phyloP scores from a whole-genome alignment of 73 alveolate genomes.

The Durusdinium trenchii region DNA sequence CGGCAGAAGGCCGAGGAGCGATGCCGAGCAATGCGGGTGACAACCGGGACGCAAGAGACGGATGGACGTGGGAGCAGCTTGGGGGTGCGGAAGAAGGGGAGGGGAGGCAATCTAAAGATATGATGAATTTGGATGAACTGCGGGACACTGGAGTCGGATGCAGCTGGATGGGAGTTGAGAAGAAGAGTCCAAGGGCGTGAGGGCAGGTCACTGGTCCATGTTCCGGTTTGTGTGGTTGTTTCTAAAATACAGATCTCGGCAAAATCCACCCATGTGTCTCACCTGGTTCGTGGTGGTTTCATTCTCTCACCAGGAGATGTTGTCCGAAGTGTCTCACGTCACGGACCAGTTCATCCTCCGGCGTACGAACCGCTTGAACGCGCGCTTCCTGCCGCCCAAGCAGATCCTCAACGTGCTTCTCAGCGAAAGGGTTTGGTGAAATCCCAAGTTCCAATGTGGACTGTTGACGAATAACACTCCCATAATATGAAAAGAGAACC shows the following conservation, averaged over 20 bases:
- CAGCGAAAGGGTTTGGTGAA: background rate
- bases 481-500: background rate
- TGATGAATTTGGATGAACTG: too few species aligned
- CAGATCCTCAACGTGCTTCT: slow-evolving; percentile 87
- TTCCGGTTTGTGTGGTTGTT: too few species aligned
- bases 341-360: slow-evolving; percentile 90
- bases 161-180: background rate
- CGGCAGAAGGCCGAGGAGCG: slow-evolving; percentile 56
- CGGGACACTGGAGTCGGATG: too few species aligned
- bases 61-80: background rate
- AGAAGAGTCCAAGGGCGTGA: background rate
- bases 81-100: background rate
- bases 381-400: slow-evolving; percentile 92
- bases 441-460: background rate
- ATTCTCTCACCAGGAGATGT: slow-evolving; percentile 78
- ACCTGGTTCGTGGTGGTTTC: too few species aligned
- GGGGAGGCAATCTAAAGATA: background rate
- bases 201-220: background rate
- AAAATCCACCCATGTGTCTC: too few species aligned
- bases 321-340: slow-evolving; percentile 78
- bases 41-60: background rate
- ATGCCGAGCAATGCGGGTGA: background rate
- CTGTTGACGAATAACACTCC: background rate
- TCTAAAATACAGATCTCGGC: too few species aligned
- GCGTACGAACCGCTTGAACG: slow-evolving; percentile 82